Evolutionary conservation across 2,329 filamentous ascomycete species (phyloP).

Genomic region (Tolypocladium album): DNA sequence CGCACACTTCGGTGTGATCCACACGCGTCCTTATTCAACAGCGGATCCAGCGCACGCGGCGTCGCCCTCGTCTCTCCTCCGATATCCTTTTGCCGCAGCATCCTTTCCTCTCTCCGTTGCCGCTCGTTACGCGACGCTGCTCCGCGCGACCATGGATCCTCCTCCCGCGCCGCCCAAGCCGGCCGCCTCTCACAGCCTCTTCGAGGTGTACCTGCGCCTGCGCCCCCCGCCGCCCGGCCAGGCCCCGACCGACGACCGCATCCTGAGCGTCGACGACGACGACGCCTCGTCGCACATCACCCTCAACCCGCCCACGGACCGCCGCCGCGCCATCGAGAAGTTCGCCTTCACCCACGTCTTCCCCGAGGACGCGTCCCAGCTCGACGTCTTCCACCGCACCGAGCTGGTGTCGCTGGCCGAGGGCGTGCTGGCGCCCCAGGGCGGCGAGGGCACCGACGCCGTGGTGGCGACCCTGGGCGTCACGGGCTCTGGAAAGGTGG

Average conservation of each 20-base stretch:
- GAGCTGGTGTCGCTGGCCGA: constrained; percentile 67
- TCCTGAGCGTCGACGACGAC: constrained; percentile 64
- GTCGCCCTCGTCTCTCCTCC: neutral
- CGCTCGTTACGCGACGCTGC: neutral
- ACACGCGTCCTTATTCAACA: too few species aligned
- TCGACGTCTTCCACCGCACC: constrained; percentile 77
- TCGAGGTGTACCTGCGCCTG: constrained; percentile 84
- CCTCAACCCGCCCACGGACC: constrained; percentile 70
- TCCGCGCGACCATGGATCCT: constrained; percentile 22
- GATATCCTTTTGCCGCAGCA: neutral
- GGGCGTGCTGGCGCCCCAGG: constrained; percentile 63
- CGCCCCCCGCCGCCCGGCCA: constrained; percentile 49
- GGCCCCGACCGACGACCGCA: constrained; percentile 45
- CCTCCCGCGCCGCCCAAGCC: neutral
- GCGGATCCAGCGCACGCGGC: neutral
- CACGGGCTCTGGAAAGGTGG: constrained; percentile 90
- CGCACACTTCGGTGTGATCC: too few species aligned
- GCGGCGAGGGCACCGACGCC: constrained; percentile 75
- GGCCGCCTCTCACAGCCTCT: constrained; percentile 45
- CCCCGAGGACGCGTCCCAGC: constrained; percentile 72
- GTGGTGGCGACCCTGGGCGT: constrained; percentile 86
- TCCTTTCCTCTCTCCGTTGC: neutral
- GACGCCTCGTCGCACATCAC: constrained; percentile 56
- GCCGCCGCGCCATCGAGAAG: constrained; percentile 80
- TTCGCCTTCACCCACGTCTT: constrained; percentile 94